phyloP scores from a whole-genome alignment of 768 basidiomycete genomes.

The Trametes cubensis region DNA sequence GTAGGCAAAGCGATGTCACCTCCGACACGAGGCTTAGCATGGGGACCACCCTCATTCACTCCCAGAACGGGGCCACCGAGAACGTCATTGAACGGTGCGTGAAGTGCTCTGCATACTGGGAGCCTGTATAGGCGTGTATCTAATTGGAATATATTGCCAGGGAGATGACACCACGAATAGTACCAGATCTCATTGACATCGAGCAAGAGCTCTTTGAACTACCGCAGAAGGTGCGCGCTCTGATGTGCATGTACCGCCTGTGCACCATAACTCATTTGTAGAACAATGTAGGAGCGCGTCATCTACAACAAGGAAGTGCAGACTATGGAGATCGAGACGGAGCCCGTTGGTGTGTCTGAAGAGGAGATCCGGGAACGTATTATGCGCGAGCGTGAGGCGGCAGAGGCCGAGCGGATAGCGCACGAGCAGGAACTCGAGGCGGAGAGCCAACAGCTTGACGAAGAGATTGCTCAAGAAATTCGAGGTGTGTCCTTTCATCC shows the following conservation, averaged over 20 bases:
- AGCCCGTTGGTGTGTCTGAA: constrained; percentile 44
- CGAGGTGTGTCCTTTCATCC: constrained; percentile 50
- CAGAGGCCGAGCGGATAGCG: constrained; percentile 69
- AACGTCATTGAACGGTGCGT: constrained; percentile 67
- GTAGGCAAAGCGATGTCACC: constrained; percentile 69
- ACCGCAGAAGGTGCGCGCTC: constrained; percentile 70
- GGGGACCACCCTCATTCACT: constrained; percentile 49
- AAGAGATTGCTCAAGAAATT: constrained; percentile 86
- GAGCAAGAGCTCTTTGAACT: constrained; percentile 91
- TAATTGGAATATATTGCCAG: constrained; percentile 39
- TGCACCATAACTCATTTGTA: constrained; percentile 1
- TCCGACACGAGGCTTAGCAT: constrained; percentile 47
- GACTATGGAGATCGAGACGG: constrained; percentile 67
- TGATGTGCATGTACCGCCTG: not conserved
- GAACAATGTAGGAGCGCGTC: constrained; percentile 62
- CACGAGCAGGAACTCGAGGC: constrained; percentile 81
- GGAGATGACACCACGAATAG: constrained; percentile 61
- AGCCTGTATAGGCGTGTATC: not conserved
- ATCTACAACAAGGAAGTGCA: constrained; percentile 86
- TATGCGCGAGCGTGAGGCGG: constrained; percentile 58
- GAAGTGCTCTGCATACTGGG: constrained; percentile 19
- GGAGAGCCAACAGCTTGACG: constrained; percentile 80
- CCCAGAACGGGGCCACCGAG: constrained; percentile 59
- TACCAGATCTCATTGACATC: constrained; percentile 83
- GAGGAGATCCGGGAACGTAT: constrained; percentile 80